Evolutionary conservation across 495 filamentous ascomycete genomes (phyloP).

Genomic region (Aspergillus steynii): DNA sequence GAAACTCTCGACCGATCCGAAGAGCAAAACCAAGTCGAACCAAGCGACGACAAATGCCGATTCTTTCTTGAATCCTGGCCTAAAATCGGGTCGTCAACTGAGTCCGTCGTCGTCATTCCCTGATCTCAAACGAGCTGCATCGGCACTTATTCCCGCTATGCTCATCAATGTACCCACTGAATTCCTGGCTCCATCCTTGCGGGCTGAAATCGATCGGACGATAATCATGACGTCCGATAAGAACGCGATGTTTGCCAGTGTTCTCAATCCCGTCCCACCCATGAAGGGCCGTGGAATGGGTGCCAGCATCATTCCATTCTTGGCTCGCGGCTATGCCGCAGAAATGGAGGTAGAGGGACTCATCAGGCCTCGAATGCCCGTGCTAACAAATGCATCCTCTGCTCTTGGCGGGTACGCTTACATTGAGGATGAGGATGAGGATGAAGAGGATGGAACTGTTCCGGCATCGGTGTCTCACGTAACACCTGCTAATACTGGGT

Average conservation of each 20-base stretch:
- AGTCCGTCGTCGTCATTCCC: constrained; percentile 23
- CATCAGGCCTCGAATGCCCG: constrained; percentile 66
- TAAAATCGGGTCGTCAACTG: constrained; percentile 29
- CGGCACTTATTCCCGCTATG: constrained; percentile 58
- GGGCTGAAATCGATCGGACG: constrained; percentile 73
- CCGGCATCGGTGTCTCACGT: constrained; percentile 16
- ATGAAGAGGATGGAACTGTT: constrained; percentile 48
- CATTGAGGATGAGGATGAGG: constrained; percentile 40
- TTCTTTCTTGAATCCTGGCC: constrained; percentile 47
- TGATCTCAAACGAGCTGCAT: constrained; percentile 49
- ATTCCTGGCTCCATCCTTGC: constrained; percentile 59
- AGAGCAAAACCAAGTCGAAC: constrained; percentile 36
- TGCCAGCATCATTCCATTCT: constrained; percentile 74
- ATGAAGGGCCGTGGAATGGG: constrained; percentile 55
- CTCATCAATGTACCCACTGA: constrained; percentile 61
- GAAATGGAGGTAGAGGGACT: constrained; percentile 69
- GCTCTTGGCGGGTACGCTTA: constrained; percentile 29
- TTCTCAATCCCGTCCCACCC: constrained; percentile 69
- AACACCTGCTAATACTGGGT: constrained; percentile 23
- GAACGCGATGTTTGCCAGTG: constrained; percentile 72
- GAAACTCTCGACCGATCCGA: constrained; percentile 32
- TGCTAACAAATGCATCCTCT: constrained; percentile 35
- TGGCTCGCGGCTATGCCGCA: constrained; percentile 59
- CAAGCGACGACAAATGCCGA: constrained; percentile 52
- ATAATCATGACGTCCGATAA: constrained; percentile 68